These are phyloP conservation scores for Candida hispaniensis DNA, from an alignment of 805 yeast species.

Conservation along the genomic window DNA sequence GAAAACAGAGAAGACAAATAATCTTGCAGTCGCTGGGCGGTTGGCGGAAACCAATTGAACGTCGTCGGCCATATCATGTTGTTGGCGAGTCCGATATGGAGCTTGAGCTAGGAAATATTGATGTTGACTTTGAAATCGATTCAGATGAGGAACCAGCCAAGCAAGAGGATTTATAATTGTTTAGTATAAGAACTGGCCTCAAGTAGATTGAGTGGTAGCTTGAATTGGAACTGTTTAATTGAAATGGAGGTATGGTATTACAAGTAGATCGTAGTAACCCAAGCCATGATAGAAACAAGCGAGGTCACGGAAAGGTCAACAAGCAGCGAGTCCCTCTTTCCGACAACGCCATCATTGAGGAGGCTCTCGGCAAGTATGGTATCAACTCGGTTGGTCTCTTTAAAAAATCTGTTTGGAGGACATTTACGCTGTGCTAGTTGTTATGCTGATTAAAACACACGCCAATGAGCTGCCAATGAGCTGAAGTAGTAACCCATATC, in stretches of 20 bases:
- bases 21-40: constrained; percentile 5
- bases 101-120: constrained; percentile 11
- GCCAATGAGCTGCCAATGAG: too few relatives aligned
- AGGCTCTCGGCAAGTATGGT: constrained; percentile 48
- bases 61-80: constrained; percentile 9
- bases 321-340: constrained; percentile 58
- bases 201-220: too few relatives aligned
- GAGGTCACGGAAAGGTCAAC: constrained; percentile 52
- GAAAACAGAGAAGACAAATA: constrained; percentile 5
- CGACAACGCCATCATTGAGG: constrained; percentile 60
- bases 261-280: too few relatives aligned
- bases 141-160: constrained; percentile 13
- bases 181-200: too few relatives aligned
- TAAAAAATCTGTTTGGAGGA: too few relatives aligned
- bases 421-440: too few relatives aligned
- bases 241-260: too few relatives aligned
- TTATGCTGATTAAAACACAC: too few relatives aligned
- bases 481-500: too few relatives aligned
- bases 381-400: constrained; percentile 1
- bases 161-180: too few relatives aligned
- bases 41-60: constrained; percentile 7
- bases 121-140: constrained; percentile 10
- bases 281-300: too few relatives aligned
- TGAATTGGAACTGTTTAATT: too few relatives aligned
- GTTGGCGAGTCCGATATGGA: constrained; percentile 9